These are phyloP conservation scores for Hyphopichia burtonii DNA, from an alignment of 1,139 yeast species.

Conservation along the genomic window DNA sequence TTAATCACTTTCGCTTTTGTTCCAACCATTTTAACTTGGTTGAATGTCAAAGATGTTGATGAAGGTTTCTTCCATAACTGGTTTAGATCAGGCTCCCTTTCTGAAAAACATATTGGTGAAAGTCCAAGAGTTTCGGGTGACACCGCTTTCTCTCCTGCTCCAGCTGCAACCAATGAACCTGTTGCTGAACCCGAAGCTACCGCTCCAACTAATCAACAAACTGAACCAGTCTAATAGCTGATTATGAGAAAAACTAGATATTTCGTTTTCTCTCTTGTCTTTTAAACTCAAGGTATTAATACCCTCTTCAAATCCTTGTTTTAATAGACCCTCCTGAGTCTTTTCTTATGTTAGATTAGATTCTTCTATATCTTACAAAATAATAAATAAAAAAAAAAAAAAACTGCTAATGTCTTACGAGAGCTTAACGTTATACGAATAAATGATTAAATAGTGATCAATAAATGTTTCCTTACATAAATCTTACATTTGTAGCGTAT, in stretches of 20 bases:
- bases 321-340: not conserved
- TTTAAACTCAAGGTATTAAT: not conserved
- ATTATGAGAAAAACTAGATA: too few relatives aligned
- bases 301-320: not conserved
- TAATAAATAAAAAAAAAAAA: not conserved
- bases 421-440: too few relatives aligned
- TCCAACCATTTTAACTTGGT: constrained; percentile 38
- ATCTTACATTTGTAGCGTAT: too few relatives aligned
- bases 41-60: constrained; percentile 27
- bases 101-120: constrained; percentile 23
- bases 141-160: constrained; percentile 26
- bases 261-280: not conserved
- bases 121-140: constrained; percentile 38
- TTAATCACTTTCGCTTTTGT: constrained; percentile 42
- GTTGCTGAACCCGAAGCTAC: not conserved
- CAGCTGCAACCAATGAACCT: not conserved
- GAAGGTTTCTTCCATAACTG: constrained; percentile 27
- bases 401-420: too few relatives aligned
- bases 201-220: constrained; percentile 1
- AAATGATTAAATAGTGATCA: too few relatives aligned
- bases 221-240: constrained; percentile 4
- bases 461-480: too few relatives aligned
- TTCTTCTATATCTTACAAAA: not conserved
- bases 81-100: constrained; percentile 4
- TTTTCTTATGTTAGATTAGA: not conserved